Percentiles rank a stretch among this genome's conserved stretches.
Conservation (phyloP, 768 basidiomycete genomes). For the Melanogaster broomeanus region DNA sequence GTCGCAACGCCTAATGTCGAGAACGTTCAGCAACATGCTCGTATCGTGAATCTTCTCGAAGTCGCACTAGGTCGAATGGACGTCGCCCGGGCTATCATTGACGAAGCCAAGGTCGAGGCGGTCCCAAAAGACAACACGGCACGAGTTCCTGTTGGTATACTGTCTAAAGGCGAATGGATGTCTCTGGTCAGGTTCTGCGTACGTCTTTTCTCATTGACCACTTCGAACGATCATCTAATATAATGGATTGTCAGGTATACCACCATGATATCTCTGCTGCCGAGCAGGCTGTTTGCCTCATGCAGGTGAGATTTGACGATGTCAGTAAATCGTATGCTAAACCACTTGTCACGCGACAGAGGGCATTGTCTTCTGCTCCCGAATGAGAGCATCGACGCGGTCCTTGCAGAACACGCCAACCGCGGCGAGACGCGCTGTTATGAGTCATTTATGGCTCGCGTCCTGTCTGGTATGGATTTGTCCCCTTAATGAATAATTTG, state of each 20-base stretch:
- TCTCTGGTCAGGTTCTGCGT: conserved; percentile 56
- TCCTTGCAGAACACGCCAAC: conserved; percentile 52
- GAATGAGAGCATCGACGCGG: conserved; percentile 44
- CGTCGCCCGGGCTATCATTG: conserved; percentile 10
- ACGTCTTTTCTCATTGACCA: conserved; percentile 18
- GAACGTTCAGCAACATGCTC: conserved; percentile 18
- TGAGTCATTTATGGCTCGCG: conserved; percentile 46
- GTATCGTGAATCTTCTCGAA: conserved; percentile 37
- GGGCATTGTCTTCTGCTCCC: conserved; percentile 42
- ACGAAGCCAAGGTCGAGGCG: background rate
- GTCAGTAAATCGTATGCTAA: background rate
- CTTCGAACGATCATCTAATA: background rate
- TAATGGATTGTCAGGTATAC: conserved; percentile 40
- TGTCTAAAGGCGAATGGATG: conserved; percentile 55
- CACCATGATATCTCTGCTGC: conserved; percentile 50
- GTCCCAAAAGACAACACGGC: conserved; percentile 7
- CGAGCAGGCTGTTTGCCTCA: conserved; percentile 51
- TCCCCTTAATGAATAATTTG: background rate
- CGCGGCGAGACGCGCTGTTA: conserved; percentile 45
- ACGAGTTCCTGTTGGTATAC: conserved; percentile 43
- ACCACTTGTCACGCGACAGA: conserved; percentile 30
- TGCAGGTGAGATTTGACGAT: conserved; percentile 41
- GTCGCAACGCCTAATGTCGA: conserved; percentile 5
- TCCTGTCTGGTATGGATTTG: conserved; percentile 42
- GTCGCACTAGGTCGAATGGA: conserved; percentile 34